phyloP scores from a whole-genome alignment of 345 rosid genomes.

The Diplotaxis tenuifolia region DNA sequence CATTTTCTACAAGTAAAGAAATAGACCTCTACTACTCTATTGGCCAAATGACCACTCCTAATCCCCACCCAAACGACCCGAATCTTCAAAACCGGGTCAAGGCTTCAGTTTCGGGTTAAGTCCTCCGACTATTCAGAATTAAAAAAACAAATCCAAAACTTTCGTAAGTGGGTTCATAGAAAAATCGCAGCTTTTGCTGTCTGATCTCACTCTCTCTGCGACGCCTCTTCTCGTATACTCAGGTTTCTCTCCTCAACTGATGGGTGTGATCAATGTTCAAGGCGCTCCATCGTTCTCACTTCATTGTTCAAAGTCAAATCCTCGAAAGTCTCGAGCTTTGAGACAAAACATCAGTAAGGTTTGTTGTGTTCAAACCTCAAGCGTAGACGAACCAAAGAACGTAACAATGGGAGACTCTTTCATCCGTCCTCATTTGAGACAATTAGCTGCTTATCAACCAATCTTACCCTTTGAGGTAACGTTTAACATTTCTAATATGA shows the following conservation, averaged over 20 bases:
- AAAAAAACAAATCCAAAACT: background rate
- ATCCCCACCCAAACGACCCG: background rate
- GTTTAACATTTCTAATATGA: background rate
- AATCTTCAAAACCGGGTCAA: background rate
- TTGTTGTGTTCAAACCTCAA: conserved; percentile 29
- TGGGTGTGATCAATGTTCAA: conserved; percentile 56
- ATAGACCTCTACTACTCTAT: background rate
- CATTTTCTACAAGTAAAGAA: too few relatives aligned
- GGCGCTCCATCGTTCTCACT: conserved; percentile 39
- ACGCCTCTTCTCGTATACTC: background rate
- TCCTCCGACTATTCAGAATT: background rate
- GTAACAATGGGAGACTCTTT: conserved; percentile 67
- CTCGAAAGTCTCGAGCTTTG: conserved; percentile 28
- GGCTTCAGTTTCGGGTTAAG: conserved; percentile 3
- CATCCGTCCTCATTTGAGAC: conserved; percentile 76
- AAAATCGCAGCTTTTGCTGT: conserved; percentile 16
- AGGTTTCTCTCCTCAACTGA: conserved; percentile 24
- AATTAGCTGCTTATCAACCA: conserved; percentile 78
- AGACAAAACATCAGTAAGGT: conserved; percentile 34
- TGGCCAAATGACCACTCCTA: background rate
- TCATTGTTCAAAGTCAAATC: conserved; percentile 30
- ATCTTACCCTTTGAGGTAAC: conserved; percentile 90
- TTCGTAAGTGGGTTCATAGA: conserved; percentile 14
- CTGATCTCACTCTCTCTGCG: background rate
- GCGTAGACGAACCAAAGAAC: conserved; percentile 46